phyloP scores from a whole-genome alignment of 352 stramenopile species.

The Globisporangium orthogonon region DNA sequence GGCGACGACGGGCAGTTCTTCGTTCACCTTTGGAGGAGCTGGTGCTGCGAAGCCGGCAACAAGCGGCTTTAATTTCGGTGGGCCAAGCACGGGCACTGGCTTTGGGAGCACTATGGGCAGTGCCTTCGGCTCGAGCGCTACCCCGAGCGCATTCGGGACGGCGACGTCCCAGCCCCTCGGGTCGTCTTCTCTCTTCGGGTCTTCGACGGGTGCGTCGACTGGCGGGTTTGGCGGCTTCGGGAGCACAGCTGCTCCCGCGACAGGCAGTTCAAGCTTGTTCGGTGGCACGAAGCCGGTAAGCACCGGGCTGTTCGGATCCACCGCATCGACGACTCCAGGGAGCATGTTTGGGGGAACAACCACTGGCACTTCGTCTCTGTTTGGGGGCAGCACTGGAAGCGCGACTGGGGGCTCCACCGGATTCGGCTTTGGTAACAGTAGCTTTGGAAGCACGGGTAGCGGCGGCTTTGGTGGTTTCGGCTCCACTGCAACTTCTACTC shows the following conservation, averaged over 20 bases:
- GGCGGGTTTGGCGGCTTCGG: slow-evolving; percentile 39
- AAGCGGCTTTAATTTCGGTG: slow-evolving; percentile 38
- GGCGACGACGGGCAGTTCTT: slow-evolving; percentile 16
- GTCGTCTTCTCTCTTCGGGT: slow-evolving; percentile 40
- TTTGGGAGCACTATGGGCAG: slow-evolving; percentile 30
- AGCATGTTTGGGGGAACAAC: slow-evolving; percentile 28
- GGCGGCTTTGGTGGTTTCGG: slow-evolving; percentile 49
- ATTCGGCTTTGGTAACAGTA: slow-evolving; percentile 32
- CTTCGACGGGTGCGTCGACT: slow-evolving; percentile 19
- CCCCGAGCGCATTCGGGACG: slow-evolving; percentile 31
- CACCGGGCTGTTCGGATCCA: slow-evolving; percentile 31
- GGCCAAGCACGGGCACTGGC: slow-evolving; percentile 16
- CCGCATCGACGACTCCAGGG: slow-evolving; percentile 15
- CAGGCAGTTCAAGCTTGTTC: slow-evolving; percentile 32
- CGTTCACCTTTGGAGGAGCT: slow-evolving; percentile 33
- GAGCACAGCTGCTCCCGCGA: slow-evolving; percentile 17
- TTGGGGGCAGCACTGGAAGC: slow-evolving; percentile 22
- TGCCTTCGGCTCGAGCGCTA: slow-evolving; percentile 25
- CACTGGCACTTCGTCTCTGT: slow-evolving; percentile 31
- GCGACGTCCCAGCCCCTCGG: slow-evolving; percentile 23
- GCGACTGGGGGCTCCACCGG: slow-evolving; percentile 24
- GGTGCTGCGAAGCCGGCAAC: slow-evolving; percentile 22
- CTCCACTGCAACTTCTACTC: slow-evolving; percentile 6
- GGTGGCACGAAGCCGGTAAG: slow-evolving; percentile 28
- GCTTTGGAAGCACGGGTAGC: slow-evolving; percentile 26